phyloP scores from a whole-genome alignment of 2,329 filamentous ascomycete genomes.

The Pseudocercospora fijiensis region DNA sequence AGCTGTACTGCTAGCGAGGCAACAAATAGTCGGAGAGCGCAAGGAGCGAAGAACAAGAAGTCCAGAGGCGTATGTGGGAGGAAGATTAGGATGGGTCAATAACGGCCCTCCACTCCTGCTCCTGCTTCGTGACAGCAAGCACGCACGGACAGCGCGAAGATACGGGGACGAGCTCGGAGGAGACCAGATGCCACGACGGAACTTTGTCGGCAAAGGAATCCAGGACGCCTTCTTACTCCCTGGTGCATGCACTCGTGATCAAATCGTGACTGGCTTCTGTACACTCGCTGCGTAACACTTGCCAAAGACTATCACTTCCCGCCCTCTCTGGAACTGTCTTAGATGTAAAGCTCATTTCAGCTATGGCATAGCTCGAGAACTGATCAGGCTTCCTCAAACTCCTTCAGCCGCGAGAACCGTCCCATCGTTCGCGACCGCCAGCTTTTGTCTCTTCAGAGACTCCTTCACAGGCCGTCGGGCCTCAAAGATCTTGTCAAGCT shows the following conservation, averaged over 20 bases:
- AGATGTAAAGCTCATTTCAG: background rate
- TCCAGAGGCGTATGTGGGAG: no score
- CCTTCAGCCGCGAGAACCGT: conserved; percentile 29
- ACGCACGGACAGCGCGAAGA: no score
- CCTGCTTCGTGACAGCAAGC: no score
- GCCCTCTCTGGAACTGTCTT: background rate
- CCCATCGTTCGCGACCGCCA: conserved; percentile 29
- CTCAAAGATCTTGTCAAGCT: conserved; percentile 47
- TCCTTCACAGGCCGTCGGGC: conserved; percentile 43
- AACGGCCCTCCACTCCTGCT: no score
- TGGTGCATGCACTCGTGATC: background rate
- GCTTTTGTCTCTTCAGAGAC: conserved; percentile 28
- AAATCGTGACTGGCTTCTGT: background rate
- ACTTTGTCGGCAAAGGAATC: background rate
- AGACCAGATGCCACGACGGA: no score
- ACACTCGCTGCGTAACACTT: background rate
- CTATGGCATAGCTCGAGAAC: background rate
- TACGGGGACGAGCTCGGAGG: no score
- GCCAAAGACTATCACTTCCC: background rate
- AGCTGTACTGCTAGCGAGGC: no score
- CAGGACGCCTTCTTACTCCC: background rate
- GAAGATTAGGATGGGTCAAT: no score
- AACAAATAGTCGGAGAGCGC: no score
- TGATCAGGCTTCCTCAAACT: conserved; percentile 10
- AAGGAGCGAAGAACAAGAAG: no score